Base-by-base conservation (phyloP, 1,139 yeast genomes). In the Diutina sp. region DNA sequence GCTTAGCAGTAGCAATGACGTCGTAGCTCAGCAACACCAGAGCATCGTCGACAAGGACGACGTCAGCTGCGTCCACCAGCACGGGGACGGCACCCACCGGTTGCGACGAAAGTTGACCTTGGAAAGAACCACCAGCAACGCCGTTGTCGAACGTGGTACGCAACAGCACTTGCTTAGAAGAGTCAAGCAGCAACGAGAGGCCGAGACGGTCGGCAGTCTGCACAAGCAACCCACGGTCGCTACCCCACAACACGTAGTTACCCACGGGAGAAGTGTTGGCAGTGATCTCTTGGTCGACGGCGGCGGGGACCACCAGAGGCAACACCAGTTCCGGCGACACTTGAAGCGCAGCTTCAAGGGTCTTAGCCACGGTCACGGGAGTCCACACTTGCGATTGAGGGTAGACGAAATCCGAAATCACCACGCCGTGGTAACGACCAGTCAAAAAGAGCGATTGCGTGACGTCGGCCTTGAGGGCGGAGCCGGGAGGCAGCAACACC, bases 131-230 rank as follows among this genome's bases (percentile, higher is more conserved):
- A 47, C 93, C 95, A 54, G 79, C 79, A 29, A 80, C 72, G 32
- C 78, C 70, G 66, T 88, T 90, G 68, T 91, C 96, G 64, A 74
- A 90, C 64, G 80, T 81, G 57, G 85, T 79, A 68, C 87, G 77
- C 66, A 81, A 78, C 58, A 78, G 72, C 60, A 88, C 78, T 41
- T 71, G 67, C 59, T 80, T 75, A 57, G 75, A 67, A 59, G 81
- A 80, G 64, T 84, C 90, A 65, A 87, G 76, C 2, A 95, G 84
- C 61, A 89, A 76, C 25, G 90, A 76, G 60, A 84, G 86, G 0
- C 93, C 87, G 59, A 91, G 71, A 62, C 83, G 83, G 55, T 84
- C 77, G 30, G 90, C 84, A 54, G 85, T 80, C 46, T 77, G 77
- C 44, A 79, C 74, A 59, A 79, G 74, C 55, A 73, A 71, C 51